phyloP scores from a whole-genome alignment of 257 asterid genomes.

The Nicotiana undulata region DNA sequence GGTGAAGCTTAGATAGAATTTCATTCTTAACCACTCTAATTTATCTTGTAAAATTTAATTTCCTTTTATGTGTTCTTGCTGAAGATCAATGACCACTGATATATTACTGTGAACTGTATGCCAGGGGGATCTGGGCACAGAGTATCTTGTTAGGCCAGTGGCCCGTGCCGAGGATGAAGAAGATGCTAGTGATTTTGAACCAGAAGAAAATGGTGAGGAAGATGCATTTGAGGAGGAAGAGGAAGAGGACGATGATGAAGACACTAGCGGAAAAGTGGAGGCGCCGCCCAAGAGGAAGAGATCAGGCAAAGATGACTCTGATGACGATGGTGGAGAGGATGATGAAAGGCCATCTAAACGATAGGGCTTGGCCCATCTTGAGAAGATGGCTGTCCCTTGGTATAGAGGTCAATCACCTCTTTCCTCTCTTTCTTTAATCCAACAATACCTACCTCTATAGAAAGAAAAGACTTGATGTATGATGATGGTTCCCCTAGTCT shows the following conservation, averaged over 20 bases:
- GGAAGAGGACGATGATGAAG: constrained; percentile 35
- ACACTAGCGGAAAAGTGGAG: constrained; percentile 44
- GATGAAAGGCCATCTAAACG: constrained; percentile 77
- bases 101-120: background rate
- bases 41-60: background rate
- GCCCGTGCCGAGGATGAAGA: constrained; percentile 83
- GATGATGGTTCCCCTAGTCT: constrained; percentile 23
- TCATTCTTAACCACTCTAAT: background rate
- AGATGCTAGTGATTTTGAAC: constrained; percentile 86
- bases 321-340: constrained; percentile 63
- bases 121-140: constrained; percentile 85
- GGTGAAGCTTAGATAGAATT: background rate
- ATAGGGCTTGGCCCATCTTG: constrained; percentile 20
- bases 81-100: background rate
- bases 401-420: constrained; percentile 2
- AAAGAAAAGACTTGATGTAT: constrained; percentile 20
- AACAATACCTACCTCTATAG: constrained; percentile 11
- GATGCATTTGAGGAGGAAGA: constrained; percentile 31
- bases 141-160: constrained; percentile 68
- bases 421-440: background rate
- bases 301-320: constrained; percentile 47
- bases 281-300: constrained; percentile 77
- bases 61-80: background rate
- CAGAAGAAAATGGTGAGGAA: constrained; percentile 46
- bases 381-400: background rate